phyloP scores from a whole-genome alignment of 495 filamentous ascomycete genomes.

The Tuber aestivum region DNA sequence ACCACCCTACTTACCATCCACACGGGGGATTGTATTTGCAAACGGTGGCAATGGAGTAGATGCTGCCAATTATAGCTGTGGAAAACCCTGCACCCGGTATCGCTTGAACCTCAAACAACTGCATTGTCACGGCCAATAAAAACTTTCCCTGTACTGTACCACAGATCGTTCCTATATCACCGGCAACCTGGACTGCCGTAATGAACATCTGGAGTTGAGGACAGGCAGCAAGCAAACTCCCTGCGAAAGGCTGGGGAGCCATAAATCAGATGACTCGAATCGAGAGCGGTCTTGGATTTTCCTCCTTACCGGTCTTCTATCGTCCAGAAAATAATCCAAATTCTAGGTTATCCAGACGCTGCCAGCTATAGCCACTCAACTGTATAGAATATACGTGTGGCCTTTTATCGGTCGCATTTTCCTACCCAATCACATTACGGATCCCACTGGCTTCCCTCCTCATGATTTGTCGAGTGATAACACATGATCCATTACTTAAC shows the following conservation, averaged over 20 bases:
- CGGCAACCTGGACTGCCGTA: background rate
- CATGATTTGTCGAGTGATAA: background rate
- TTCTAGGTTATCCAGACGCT: background rate
- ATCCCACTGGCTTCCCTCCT: background rate
- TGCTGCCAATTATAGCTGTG: background rate
- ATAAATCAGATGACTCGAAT: background rate
- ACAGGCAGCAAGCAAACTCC: background rate
- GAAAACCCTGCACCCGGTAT: background rate
- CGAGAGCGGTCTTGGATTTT: background rate
- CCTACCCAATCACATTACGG: background rate
- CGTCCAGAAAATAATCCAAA: background rate
- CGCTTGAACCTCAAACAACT: background rate
- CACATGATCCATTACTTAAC: background rate
- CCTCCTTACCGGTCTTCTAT: background rate
- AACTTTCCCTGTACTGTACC: background rate
- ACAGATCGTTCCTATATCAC: background rate
- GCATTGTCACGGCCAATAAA: background rate
- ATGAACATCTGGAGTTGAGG: background rate
- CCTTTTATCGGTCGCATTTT: background rate
- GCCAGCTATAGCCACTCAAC: background rate
- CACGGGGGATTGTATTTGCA: background rate
- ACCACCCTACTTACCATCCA: background rate
- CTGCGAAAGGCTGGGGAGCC: background rate
- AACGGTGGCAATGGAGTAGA: background rate
- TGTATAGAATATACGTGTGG: background rate